Base-by-base conservation (phyloP, 805 yeast species). In the Brettanomyces anomalus region DNA sequence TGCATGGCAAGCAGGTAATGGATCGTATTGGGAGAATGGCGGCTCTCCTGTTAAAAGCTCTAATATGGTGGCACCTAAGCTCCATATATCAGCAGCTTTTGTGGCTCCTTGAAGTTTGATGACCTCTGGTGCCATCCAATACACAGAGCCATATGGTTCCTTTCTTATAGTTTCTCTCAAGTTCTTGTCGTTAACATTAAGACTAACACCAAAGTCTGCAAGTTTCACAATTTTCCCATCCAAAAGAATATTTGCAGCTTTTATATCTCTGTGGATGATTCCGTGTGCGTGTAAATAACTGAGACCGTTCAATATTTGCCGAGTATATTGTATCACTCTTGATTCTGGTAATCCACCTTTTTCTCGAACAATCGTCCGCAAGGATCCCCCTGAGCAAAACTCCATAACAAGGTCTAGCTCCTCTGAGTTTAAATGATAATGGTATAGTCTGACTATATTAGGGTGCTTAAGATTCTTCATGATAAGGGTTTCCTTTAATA, bases 101-200 rank as follows among this genome's bases (percentile, higher is more conserved):
- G 94, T 81, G 2, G 90, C 83, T 3, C 94, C 95, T 54, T 82
- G 85, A 52, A 87, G 79, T 35, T 81, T 69, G 4, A 93, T 84
- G 2, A 94, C 79, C 57, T 93, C 98, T 0, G 98, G 98, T 0
- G 98, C 97, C 96, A 93, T 89, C 97, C 97, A 93, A 57, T 90
- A 85, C 0, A 97, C 95, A 0, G 97, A 87, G 2, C 98, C 98
- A 14, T 72, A 76, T 7, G 76, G 78, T 2, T 72, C 69, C 40
- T 55, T 60, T 53, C 47, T 46, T 42, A 49, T 45, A 44, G 56
- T 48, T 58, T 62, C 14, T 60, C 55, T 48, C 64, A 72, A 52
- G 50, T 65, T 30, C 55, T 50, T 35, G 54, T 36, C 40, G 11
- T 43, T 51, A 2, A 71, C 70, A 36, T 67, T 68, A 4, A 82